These are phyloP conservation scores for Lasiodiplodia hormozganensis DNA, from an alignment of 2,329 filamentous ascomycete genomes.

Conservation along the genomic window DNA sequence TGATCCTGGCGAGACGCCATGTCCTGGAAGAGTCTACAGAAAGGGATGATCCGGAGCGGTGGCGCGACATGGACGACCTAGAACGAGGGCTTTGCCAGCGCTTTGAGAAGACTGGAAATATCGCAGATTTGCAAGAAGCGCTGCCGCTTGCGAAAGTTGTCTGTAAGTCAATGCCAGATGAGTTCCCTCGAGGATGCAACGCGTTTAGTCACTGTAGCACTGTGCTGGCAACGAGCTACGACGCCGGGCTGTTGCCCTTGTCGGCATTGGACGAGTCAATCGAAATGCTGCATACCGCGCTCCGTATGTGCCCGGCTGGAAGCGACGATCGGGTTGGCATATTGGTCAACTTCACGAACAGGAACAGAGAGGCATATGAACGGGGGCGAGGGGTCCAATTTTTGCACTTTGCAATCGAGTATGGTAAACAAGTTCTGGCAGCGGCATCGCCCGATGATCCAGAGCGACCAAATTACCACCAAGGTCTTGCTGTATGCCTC, in stretches of 20 bases:
- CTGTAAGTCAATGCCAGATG: neutral
- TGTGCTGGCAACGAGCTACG: neutral
- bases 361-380: neutral
- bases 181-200: constrained; percentile 4
- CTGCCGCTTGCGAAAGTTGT: constrained; percentile 8
- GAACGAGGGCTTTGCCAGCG: neutral
- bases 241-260: neutral
- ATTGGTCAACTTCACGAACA: neutral
- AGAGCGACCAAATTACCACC: neutral
- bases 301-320: neutral
- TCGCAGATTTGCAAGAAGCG: neutral
- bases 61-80: neutral
- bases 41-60: neutral
- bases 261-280: constrained; percentile 7
- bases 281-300: neutral
- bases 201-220: neutral
- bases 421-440: neutral
- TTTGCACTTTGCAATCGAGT: neutral
- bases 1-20: neutral
- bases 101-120: neutral
- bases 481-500: neutral
- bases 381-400: neutral
- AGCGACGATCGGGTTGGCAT: neutral
- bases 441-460: neutral
- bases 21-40: constrained; percentile 11